phyloP scores from a whole-genome alignment of 2,329 filamentous ascomycete genomes.

The Trichophyton verrucosum region DNA sequence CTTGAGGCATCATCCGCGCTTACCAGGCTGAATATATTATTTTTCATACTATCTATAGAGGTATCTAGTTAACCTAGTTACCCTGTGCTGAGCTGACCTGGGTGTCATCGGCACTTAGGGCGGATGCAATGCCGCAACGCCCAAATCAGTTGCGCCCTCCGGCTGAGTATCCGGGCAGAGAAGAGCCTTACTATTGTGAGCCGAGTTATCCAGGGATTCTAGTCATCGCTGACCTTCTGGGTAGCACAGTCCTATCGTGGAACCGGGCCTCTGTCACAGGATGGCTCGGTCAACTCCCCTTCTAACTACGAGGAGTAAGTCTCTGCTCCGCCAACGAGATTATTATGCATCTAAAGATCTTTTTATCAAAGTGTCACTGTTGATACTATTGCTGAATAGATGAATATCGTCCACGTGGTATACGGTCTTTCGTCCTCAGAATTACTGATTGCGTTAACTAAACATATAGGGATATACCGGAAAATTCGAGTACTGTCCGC shows the following conservation, averaged over 20 bases:
- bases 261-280: not conserved
- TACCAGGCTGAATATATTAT: not conserved
- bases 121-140: not conserved
- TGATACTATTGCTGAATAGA: not conserved
- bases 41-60: not conserved
- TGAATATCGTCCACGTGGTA: not conserved
- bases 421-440: not conserved
- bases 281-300: not conserved
- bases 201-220: not conserved
- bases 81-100: not conserved
- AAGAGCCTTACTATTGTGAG: not conserved
- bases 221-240: not conserved
- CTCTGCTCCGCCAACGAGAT: not conserved
- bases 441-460: not conserved
- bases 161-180: not conserved
- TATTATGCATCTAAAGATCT: too few relatives aligned
- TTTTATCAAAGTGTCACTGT: too few relatives aligned
- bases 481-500: not conserved
- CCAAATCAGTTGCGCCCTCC: not conserved
- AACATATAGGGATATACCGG: not conserved
- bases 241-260: not conserved
- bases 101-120: not conserved
- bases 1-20: not conserved
- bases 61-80: not conserved
- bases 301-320: not conserved